Conservation (phyloP, 768 basidiomycete genomes). For the Trametes meyenii region DNA sequence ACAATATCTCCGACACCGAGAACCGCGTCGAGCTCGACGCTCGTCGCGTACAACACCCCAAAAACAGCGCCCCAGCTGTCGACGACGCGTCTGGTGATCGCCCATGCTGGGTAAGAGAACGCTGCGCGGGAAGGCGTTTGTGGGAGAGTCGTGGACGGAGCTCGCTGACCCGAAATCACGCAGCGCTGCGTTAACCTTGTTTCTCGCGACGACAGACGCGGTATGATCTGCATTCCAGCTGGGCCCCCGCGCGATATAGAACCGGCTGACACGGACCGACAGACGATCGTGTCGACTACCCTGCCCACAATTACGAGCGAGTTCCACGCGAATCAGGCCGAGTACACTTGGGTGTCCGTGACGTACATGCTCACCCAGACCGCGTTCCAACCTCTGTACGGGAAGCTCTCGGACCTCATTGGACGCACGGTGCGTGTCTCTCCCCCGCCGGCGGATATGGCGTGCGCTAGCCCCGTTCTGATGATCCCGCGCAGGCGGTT, state of each 20-base stretch:
- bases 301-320: constrained; percentile 79
- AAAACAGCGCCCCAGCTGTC: constrained; percentile 41
- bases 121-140: constrained; percentile 18
- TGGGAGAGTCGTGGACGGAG: not conserved
- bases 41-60: constrained; percentile 25
- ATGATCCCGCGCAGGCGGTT: constrained; percentile 49
- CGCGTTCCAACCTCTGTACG: constrained; percentile 82
- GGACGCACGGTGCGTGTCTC: constrained; percentile 67
- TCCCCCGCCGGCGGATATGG: constrained; percentile 2
- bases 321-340: constrained; percentile 63
- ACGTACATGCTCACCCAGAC: constrained; percentile 88
- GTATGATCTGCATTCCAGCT: constrained; percentile 41
- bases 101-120: constrained; percentile 64
- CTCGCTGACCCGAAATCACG: constrained; percentile 14
- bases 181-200: constrained; percentile 79
- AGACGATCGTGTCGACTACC: constrained; percentile 81
- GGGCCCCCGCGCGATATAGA: constrained; percentile 29
- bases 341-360: constrained; percentile 88
- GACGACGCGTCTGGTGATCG: constrained; percentile 56
- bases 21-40: constrained; percentile 27
- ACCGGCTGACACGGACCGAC: constrained; percentile 20
- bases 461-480: constrained; percentile 11
- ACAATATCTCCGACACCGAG: constrained; percentile 18
- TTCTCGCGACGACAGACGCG: constrained; percentile 86
- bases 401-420: constrained; percentile 74